phyloP scores from a whole-genome alignment of 2,329 filamentous ascomycete species.

The Diaporthe longicolla region DNA sequence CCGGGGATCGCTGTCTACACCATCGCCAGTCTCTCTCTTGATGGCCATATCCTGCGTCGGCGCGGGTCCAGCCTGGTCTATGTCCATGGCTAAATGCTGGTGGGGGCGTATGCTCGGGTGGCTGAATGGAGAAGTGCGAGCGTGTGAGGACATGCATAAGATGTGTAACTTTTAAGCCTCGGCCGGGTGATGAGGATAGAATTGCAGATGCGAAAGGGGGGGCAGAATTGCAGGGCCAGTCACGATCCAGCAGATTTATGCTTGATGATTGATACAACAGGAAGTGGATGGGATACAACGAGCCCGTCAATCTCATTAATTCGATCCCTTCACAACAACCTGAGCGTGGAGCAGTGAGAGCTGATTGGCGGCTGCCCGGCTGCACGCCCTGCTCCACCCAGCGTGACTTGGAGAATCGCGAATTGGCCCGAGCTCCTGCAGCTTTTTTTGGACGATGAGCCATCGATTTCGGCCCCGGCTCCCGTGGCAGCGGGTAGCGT shows the following conservation, averaged over 20 bases:
- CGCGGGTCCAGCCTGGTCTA: constrained; percentile 25
- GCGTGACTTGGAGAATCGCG: constrained; percentile 25
- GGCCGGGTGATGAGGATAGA: no score
- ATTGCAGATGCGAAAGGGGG: background rate
- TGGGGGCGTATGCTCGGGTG: constrained; percentile 10
- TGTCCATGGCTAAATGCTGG: constrained; percentile 35
- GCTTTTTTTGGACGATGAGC: constrained; percentile 26
- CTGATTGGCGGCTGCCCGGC: constrained; percentile 37
- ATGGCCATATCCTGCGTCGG: constrained; percentile 21
- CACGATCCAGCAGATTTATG: background rate
- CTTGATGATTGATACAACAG: background rate
- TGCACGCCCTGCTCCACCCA: constrained; percentile 12
- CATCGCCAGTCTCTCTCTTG: constrained; percentile 40
- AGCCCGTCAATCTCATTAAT: background rate
- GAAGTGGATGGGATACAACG: background rate
- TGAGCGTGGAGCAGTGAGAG: constrained; percentile 10
- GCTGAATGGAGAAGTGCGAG: constrained; percentile 40
- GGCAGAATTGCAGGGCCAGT: background rate
- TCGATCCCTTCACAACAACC: constrained; percentile 10
- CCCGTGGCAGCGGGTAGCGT: background rate
- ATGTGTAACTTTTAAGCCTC: background rate
- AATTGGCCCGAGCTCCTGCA: constrained; percentile 40
- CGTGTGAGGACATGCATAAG: constrained; percentile 39
- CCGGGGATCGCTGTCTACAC: constrained; percentile 35
- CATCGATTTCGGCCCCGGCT: constrained; percentile 14